Evolutionary conservation across 2,329 filamentous ascomycete species (phyloP), one percentile per base, ranked within the genome.

Genomic region (Aspergillus aculeatinus): DNA sequence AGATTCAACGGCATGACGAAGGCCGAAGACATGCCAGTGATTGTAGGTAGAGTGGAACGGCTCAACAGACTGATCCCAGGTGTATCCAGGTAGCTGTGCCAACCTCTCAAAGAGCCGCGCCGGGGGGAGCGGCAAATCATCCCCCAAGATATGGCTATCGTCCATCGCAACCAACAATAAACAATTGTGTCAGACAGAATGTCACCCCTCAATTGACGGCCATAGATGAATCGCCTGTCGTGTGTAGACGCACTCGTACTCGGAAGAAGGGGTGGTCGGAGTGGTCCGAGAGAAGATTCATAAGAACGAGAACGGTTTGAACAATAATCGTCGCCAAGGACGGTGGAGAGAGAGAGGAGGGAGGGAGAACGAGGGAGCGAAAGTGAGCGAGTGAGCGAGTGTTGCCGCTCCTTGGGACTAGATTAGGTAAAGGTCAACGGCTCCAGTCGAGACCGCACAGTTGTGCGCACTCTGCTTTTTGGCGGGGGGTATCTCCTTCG

Each of bases 11-110:
- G 85, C 68, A 84, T 87, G 68, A 78, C 87, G 72, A 51, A 79
- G 71, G 57, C 88, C 89, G 65, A 82, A 85, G 67, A 89, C 83
- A 74, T 90, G 87, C 92, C 93, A 98, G 79, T 93, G 92, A 74
- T 96, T 92, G 77, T 96, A 97, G 68, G 88, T 91, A 54, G 85
- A 78, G 64, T 79, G 77, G 55, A 79, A 76, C 9, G 77, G 77
- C 54, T 75, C 73, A 62, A 74, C 65, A 16, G 84, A 82, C 66
- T 90, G 88, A 74, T 92, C 89, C 90, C 90, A 93, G 6, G 84
- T 86, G 72, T 91, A 92, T 56, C 89, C 89, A 50, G 87, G 83
- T 65, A 93, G 82, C 72, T 91, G 88, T 63, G 85, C 83, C 65
- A 93, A 81, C 54, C 90, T 85, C 73, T 92, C 89, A 68, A 88